These are phyloP conservation scores for Neurospora sp. DNA, from an alignment of 2,329 filamentous ascomycete genomes.

Conservation along the genomic window DNA sequence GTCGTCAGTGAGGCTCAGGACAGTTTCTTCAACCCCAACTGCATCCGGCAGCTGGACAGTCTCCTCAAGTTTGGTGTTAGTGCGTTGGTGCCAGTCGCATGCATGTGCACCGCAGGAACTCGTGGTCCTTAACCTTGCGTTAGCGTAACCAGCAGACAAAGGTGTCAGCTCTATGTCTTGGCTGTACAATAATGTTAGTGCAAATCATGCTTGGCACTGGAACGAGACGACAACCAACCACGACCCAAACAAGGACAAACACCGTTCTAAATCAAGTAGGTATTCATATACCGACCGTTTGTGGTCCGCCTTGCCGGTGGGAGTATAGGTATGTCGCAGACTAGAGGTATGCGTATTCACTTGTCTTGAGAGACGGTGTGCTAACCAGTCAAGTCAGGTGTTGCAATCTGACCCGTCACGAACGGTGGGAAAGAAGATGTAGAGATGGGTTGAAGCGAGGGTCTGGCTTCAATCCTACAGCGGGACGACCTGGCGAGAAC, in stretches of 20 bases:
- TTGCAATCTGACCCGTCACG: background rate
- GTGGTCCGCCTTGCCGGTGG: background rate
- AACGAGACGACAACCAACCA: background rate
- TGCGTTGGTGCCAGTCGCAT: background rate
- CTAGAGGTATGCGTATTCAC: background rate
- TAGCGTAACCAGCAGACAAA: background rate
- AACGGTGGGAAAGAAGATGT: background rate
- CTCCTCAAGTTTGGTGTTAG: background rate
- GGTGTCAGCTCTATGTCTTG: background rate
- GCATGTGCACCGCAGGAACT: background rate
- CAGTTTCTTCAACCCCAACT: background rate
- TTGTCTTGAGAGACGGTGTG: background rate
- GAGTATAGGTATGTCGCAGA: background rate
- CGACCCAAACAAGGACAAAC: background rate
- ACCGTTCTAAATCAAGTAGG: background rate
- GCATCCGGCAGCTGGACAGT: background rate
- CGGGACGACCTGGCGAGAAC: background rate
- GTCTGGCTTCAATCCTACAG: background rate
- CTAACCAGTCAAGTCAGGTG: background rate
- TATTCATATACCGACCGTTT: background rate
- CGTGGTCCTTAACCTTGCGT: background rate
- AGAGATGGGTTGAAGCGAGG: background rate
- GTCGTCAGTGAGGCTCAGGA: background rate
- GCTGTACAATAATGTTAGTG: background rate
- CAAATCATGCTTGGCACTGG: background rate